Conservation (phyloP, 208 protist species). For the Leishmania major region DNA sequence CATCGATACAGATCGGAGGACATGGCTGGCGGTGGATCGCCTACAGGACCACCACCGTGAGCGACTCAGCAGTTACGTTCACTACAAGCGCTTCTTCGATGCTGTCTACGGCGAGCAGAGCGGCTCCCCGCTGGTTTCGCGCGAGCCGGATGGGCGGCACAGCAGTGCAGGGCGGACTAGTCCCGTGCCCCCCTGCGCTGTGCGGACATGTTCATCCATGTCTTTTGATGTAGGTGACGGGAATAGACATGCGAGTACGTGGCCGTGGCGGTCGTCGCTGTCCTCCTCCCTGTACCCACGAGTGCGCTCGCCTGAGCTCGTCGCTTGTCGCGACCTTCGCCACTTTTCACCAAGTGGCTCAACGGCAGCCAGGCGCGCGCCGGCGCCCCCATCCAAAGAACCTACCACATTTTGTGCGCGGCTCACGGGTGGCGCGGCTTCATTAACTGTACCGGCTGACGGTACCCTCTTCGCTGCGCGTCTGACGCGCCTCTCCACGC, state of each 20-base stretch:
- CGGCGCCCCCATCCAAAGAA: background rate
- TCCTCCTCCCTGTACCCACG: background rate
- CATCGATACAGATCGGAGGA: background rate
- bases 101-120: constrained; percentile 9
- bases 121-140: background rate
- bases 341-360: background rate
- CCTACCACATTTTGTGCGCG: background rate
- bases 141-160: background rate
- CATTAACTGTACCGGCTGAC: background rate
- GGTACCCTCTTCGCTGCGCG: constrained; percentile 18
- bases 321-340: background rate
- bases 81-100: constrained; percentile 39
- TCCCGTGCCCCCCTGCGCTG: background rate
- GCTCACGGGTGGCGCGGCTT: background rate
- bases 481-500: constrained; percentile 20
- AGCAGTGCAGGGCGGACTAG: background rate
- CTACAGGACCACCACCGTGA: background rate
- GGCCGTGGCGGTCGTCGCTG: background rate
- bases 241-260: background rate
- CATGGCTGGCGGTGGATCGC: background rate
- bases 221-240: too few relatives aligned
- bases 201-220: background rate
- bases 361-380: background rate
- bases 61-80: constrained; percentile 15
- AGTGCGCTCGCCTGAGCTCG: background rate